A percentile compares a stretch with the other conserved stretches of the same genome.
phyloP scores from a whole-genome alignment of 192 early-diverging fungal genomes.

The Cladochytrium replicatum region DNA sequence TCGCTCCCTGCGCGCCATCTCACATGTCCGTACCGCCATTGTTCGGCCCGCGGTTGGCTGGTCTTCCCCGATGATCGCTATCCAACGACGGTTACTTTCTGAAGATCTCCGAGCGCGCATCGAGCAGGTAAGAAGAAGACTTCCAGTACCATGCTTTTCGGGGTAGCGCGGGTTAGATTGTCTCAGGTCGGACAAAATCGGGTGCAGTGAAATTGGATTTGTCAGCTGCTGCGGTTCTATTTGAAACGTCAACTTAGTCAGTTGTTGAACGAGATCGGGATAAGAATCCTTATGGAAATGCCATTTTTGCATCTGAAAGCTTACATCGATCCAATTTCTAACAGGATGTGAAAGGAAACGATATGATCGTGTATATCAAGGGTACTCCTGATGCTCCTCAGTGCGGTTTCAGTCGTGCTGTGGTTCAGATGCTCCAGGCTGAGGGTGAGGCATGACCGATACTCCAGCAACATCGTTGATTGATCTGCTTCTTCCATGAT shows the following conservation, averaged over 20 bases:
- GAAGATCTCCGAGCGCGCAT: conserved; percentile 8
- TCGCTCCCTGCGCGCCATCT: no score
- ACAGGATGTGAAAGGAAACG: no score
- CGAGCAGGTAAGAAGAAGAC: conserved; percentile 13
- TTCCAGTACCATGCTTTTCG: background rate
- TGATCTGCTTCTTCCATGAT: background rate
- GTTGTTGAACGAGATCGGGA: background rate
- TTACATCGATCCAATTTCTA: no score
- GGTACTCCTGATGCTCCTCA: conserved; percentile 85
- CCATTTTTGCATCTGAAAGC: background rate
- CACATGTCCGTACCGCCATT: no score
- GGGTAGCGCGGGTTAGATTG: background rate
- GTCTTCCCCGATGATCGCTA: no score
- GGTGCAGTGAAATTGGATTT: background rate
- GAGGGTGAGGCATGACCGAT: conserved; percentile 48
- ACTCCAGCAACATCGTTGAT: no score
- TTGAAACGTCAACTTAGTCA: background rate
- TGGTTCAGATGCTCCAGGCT: conserved; percentile 76
- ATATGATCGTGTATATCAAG: conserved; percentile 92
- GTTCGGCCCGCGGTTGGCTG: no score
- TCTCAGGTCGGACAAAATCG: background rate
- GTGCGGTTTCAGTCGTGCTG: conserved; percentile 93
- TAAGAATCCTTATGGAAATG: background rate
- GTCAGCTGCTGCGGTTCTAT: background rate
- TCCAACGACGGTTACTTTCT: conserved; percentile 16